phyloP scores from a whole-genome alignment of 1,284 basidiomycete genomes.

The Ceratobasidium sp. region DNA sequence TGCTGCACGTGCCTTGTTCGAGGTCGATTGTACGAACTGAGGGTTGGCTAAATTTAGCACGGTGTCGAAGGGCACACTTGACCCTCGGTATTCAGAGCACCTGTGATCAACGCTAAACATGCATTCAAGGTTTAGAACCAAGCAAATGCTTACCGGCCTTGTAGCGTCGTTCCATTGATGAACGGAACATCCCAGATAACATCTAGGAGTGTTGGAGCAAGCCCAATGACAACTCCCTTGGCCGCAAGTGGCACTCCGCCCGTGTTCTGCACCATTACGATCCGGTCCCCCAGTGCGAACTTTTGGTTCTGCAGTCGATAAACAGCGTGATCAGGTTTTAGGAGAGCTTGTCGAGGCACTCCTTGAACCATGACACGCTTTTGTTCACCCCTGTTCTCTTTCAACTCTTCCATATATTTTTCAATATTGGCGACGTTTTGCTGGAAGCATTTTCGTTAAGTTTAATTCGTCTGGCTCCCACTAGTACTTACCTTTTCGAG shows the following conservation, averaged over 20 bases:
- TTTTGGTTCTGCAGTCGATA: slow-evolving; percentile 91
- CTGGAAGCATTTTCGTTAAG: slow-evolving; percentile 55
- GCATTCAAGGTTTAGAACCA: neutral
- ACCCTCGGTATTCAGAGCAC: slow-evolving; percentile 83
- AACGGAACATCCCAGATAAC: slow-evolving; percentile 98
- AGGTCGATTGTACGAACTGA: slow-evolving; percentile 79
- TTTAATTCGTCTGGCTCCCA: neutral
- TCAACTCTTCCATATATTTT: slow-evolving; percentile 74
- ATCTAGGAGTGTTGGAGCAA: slow-evolving; percentile 89
- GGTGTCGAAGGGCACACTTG: slow-evolving; percentile 82
- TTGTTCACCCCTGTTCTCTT: slow-evolving; percentile 70
- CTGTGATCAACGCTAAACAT: slow-evolving; percentile 8
- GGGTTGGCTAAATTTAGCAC: slow-evolving; percentile 86
- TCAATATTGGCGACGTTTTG: slow-evolving; percentile 84
- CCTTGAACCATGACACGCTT: slow-evolving; percentile 92
- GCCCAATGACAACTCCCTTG: slow-evolving; percentile 93
- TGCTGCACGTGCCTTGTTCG: slow-evolving; percentile 55
- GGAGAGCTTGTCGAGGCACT: slow-evolving; percentile 92
- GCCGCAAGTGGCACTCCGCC: slow-evolving; percentile 92
- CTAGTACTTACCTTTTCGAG: slow-evolving; percentile 74
- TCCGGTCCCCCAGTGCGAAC: slow-evolving; percentile 95
- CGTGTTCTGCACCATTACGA: slow-evolving; percentile 94
- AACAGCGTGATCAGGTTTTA: slow-evolving; percentile 92
- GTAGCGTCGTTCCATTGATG: slow-evolving; percentile 89
- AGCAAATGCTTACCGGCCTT: slow-evolving; percentile 71